Percentiles rank a stretch among this genome's conserved stretches.
Conservation (phyloP, 208 protist species). For the Wallacemonas sp. region DNA sequence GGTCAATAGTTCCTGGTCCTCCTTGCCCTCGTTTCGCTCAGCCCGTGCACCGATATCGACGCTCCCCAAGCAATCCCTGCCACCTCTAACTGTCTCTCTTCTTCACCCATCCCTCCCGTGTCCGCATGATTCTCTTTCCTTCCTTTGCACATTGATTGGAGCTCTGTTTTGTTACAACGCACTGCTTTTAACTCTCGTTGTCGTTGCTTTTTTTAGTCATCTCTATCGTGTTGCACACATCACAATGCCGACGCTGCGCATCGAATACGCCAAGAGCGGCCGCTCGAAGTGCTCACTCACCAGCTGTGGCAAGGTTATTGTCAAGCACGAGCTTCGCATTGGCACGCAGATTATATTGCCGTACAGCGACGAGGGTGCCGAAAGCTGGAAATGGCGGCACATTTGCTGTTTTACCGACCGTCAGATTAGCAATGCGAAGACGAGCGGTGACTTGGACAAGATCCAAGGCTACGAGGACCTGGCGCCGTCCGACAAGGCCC, state of each 20-base stretch:
- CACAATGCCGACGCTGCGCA: slow-evolving; percentile 58
- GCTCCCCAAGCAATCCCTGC: too few relatives aligned
- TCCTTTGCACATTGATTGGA: too few relatives aligned
- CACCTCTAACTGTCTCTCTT: too few relatives aligned
- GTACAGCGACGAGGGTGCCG: slow-evolving; percentile 35
- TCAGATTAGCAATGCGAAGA: slow-evolving; percentile 66
- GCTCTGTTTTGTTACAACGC: too few relatives aligned
- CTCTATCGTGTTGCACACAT: too few relatives aligned
- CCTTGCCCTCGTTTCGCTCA: too few relatives aligned
- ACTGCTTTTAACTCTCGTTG: too few relatives aligned
- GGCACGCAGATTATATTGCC: slow-evolving; percentile 63
- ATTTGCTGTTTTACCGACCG: slow-evolving; percentile 85
- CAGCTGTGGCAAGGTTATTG: slow-evolving; percentile 57
- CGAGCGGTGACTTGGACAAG: slow-evolving; percentile 47
- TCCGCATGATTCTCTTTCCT: too few relatives aligned
- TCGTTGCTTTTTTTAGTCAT: too few relatives aligned
- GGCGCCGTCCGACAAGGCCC: slow-evolving; percentile 43
- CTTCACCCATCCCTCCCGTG: too few relatives aligned
- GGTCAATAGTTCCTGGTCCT: too few relatives aligned
- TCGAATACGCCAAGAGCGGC: slow-evolving; percentile 80
- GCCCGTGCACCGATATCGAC: too few relatives aligned
- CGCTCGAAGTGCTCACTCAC: slow-evolving; percentile 57
- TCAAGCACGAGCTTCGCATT: slow-evolving; percentile 80
- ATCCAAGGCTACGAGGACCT: slow-evolving; percentile 71
- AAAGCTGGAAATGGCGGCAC: slow-evolving; percentile 79